These are phyloP conservation scores for Nannochloropsis salina DNA, from an alignment of 108 stramenopile genomes.

Conservation along the genomic window DNA sequence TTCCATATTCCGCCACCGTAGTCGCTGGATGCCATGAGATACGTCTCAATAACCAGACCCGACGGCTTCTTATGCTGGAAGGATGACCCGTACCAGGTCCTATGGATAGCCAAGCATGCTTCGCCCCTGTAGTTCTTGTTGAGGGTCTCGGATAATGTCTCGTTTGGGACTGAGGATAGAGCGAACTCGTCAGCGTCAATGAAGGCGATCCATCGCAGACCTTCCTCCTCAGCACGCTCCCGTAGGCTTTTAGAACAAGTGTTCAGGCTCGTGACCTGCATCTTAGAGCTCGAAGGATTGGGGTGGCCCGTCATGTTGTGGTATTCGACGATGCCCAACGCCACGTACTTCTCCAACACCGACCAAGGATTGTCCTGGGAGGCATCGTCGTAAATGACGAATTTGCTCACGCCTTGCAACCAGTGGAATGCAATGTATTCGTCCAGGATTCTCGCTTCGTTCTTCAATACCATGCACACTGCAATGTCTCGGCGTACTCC, in stretches of 20 bases:
- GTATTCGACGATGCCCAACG: too few species aligned
- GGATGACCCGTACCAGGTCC: not conserved
- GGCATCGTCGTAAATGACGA: not conserved
- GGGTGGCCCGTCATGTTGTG: too few species aligned
- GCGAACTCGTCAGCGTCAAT: not conserved
- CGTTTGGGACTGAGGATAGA: not conserved
- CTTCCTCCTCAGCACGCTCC: not conserved
- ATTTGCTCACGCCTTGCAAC: not conserved
- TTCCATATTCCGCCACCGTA: not conserved
- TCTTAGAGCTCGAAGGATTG: not conserved
- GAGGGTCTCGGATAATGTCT: not conserved
- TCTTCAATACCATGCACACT: not conserved
- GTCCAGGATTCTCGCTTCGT: not conserved
- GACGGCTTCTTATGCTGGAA: not conserved
- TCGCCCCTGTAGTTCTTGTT: not conserved
- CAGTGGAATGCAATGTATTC: not conserved
- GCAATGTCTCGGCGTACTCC: not conserved
- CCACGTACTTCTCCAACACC: too few species aligned
- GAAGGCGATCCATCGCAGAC: not conserved
- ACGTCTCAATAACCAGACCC: not conserved
- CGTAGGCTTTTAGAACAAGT: not conserved
- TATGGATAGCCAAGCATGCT: not conserved
- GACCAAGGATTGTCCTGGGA: too few species aligned
- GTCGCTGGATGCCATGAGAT: not conserved
- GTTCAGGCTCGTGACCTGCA: not conserved